Conservation (phyloP, 768 basidiomycete genomes). For the Hypsizygus marmoreus region DNA sequence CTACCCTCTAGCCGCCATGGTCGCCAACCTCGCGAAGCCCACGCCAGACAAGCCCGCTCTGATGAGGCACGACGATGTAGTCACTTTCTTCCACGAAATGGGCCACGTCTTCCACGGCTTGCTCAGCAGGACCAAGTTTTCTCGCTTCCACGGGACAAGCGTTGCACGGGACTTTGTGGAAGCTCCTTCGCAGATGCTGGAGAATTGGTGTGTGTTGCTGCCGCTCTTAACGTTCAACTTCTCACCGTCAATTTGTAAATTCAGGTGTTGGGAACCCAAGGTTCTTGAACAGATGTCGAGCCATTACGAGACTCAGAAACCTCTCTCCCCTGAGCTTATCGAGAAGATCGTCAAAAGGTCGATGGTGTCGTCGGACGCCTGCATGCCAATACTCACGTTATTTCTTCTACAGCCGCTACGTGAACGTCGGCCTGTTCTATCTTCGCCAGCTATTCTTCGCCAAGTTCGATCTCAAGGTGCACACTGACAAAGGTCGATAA, state of each 20-base stretch:
- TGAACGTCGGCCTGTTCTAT: conserved; percentile 81
- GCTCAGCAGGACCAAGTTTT: conserved; percentile 67
- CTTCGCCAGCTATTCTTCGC: conserved; percentile 86
- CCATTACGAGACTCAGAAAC: conserved; percentile 76
- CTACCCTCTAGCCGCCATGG: conserved; percentile 84
- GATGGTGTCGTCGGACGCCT: conserved; percentile 6
- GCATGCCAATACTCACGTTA: background rate
- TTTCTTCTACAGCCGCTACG: conserved; percentile 55
- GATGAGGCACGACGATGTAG: conserved; percentile 86
- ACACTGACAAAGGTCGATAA: conserved; percentile 60
- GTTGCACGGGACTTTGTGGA: conserved; percentile 86
- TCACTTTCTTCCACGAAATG: conserved; percentile 93
- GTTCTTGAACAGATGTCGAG: conserved; percentile 78
- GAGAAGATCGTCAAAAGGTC: conserved; percentile 80
- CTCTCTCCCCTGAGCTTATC: conserved; percentile 72
- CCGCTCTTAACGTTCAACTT: background rate
- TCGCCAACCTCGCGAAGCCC: conserved; percentile 87
- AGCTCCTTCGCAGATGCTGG: conserved; percentile 90
- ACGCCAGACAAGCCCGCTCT: conserved; percentile 79
- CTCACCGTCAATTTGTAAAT: background rate
- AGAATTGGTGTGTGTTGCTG: conserved; percentile 83
- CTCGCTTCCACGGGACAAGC: conserved; percentile 81
- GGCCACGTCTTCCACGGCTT: conserved; percentile 75
- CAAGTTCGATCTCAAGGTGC: conserved; percentile 75
- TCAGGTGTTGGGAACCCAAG: conserved; percentile 79